A percentile compares a stretch with the other conserved stretches of the same genome.
These are phyloP conservation scores for Volvariella surrecta DNA, from an alignment of 1,284 basidiomycete species.

Conservation along the genomic window DNA sequence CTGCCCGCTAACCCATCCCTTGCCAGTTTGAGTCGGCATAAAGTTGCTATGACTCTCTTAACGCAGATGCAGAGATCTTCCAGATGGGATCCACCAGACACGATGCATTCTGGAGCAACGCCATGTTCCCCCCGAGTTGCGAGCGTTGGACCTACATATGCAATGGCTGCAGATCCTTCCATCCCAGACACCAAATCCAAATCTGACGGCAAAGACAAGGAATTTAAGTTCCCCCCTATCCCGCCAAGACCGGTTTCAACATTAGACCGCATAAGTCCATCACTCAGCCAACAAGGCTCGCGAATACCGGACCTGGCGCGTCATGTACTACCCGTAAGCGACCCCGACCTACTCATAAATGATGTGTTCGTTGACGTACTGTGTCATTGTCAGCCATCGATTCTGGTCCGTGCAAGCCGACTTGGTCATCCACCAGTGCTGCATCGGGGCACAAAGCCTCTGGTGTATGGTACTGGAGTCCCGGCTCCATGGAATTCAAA, in stretches of 20 bases:
- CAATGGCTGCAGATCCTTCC: constrained; percentile 29
- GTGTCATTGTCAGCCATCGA: constrained; percentile 29
- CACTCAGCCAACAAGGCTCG: constrained; percentile 43
- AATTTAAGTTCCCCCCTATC: constrained; percentile 42
- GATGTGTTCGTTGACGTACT: constrained; percentile 7
- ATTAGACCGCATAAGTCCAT: constrained; percentile 40
- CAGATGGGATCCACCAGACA: constrained; percentile 60
- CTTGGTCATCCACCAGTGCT: constrained; percentile 56
- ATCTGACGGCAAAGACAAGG: constrained; percentile 29
- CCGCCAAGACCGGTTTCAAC: constrained; percentile 44
- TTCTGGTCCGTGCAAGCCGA: constrained; percentile 52
- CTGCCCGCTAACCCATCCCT: constrained; percentile 32
- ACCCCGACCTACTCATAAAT: constrained; percentile 2
- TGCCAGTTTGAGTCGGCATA: constrained; percentile 52
- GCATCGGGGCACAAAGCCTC: constrained; percentile 43
- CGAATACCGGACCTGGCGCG: constrained; percentile 55
- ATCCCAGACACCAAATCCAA: constrained; percentile 17
- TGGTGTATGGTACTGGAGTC: constrained; percentile 53
- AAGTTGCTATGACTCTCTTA: constrained; percentile 60
- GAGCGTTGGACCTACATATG: constrained; percentile 45
- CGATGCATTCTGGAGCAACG: constrained; percentile 45
- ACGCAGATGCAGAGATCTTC: constrained; percentile 43
- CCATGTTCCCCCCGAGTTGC: constrained; percentile 52
- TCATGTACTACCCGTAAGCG: constrained; percentile 54
- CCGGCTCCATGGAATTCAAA: constrained; percentile 61